Percentiles rank a stretch among this genome's conserved stretches.
These are phyloP conservation scores for Falciphora oryzae DNA, from an alignment of 2,329 filamentous ascomycete species.

Conservation along the genomic window DNA sequence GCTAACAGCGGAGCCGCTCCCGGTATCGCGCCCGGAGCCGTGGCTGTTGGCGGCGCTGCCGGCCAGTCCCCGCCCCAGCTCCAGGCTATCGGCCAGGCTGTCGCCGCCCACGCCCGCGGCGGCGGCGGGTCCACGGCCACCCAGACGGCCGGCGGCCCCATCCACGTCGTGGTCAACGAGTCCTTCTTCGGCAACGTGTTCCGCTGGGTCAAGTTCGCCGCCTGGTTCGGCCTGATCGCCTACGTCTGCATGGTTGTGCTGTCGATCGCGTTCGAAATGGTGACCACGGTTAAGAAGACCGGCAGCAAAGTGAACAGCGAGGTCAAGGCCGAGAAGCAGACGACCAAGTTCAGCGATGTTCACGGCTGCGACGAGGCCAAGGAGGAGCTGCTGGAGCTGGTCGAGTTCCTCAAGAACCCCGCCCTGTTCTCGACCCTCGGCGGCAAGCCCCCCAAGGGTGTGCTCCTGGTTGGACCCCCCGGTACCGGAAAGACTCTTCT, in stretches of 20 bases:
- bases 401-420: slow-evolving; percentile 91
- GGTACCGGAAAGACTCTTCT: slow-evolving; percentile 97
- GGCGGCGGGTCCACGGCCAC: slow-evolving; percentile 55
- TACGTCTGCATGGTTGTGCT: slow-evolving; percentile 77
- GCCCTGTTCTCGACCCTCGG: slow-evolving; percentile 90
- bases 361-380: slow-evolving; percentile 98
- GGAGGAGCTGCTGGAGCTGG: slow-evolving; percentile 93
- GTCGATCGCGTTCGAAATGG: slow-evolving; percentile 75
- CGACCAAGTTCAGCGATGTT: slow-evolving; percentile 83
- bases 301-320: slow-evolving; percentile 58
- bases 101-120: slow-evolving; percentile 65
- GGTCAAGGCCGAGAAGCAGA: slow-evolving; percentile 82
- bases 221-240: slow-evolving; percentile 69
- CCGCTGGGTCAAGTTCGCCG: slow-evolving; percentile 83
- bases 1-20: neutral
- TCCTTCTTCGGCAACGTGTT: slow-evolving; percentile 73
- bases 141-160: slow-evolving; percentile 57
- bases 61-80: slow-evolving; percentile 46
- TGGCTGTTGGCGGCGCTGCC: slow-evolving; percentile 19
- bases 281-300: slow-evolving; percentile 72
- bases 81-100: slow-evolving; percentile 75
- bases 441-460: slow-evolving; percentile 94
- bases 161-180: slow-evolving; percentile 95
- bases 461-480: slow-evolving; percentile 88
- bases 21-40: slow-evolving; percentile 9